Evolutionary conservation across 148 eudicot genomes (phyloP).

Genomic region (Silene conica): DNA sequence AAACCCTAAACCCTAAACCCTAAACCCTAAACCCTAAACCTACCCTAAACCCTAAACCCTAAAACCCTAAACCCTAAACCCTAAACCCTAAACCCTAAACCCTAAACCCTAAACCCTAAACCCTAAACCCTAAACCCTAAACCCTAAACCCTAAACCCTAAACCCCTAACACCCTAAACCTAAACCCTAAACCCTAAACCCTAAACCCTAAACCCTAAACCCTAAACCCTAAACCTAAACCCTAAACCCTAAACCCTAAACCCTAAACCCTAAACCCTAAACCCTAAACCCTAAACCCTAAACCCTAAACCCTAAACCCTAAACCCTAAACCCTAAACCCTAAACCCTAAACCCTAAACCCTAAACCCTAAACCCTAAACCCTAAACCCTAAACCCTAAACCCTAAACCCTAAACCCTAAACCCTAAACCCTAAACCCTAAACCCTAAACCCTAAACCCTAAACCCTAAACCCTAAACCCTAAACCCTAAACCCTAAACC

Average conservation of each 20-base stretch:
- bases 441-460: background rate
- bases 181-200: background rate
- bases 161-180: background rate
- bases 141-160: conserved; percentile 8
- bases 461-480: conserved; percentile 8
- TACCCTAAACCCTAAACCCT: conserved; percentile 1
- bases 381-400: background rate
- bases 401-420: background rate
- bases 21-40: too few species aligned
- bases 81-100: conserved; percentile 8
- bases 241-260: conserved; percentile 1
- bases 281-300: conserved; percentile 8
- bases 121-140: conserved; percentile 7
- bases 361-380: background rate
- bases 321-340: conserved; percentile 6
- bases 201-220: background rate
- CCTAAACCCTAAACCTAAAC: background rate
- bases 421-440: background rate
- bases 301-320: background rate
- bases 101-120: conserved; percentile 6
- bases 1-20: background rate
- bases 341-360: background rate
- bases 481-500: conserved; percentile 8
- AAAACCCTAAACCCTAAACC: background rate
- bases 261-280: conserved; percentile 5